Evolutionary conservation across 495 filamentous ascomycete species (phyloP).

Genomic region (Penicillium roqueforti): DNA sequence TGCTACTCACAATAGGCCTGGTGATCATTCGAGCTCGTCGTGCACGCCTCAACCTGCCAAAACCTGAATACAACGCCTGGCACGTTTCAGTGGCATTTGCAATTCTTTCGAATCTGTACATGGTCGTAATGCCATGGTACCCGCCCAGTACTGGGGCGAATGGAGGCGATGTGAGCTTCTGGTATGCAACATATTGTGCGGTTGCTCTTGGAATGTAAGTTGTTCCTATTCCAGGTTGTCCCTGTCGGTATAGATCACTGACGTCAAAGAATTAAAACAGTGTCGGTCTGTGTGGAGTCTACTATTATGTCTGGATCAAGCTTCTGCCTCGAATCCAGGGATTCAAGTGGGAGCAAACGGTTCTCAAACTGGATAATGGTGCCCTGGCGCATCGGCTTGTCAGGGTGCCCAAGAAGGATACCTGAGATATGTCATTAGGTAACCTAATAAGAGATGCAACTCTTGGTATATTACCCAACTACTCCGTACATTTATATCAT

Average conservation of each 20-base stretch:
- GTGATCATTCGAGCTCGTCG: conserved; percentile 50
- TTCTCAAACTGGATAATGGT: conserved; percentile 45
- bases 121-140: conserved; percentile 63
- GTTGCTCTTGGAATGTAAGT: conserved; percentile 55
- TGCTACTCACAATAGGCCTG: conserved; percentile 51
- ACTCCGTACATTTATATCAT: neutral
- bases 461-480: neutral
- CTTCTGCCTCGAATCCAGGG: conserved; percentile 45
- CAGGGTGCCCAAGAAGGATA: conserved; percentile 47
- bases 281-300: conserved; percentile 47
- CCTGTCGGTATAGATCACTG: neutral
- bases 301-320: conserved; percentile 55
- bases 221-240: neutral
- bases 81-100: conserved; percentile 49
- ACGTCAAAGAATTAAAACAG: conserved; percentile 20
- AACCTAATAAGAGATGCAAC: neutral
- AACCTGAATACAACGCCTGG: conserved; percentile 52
- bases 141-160: conserved; percentile 53
- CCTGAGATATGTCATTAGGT: neutral
- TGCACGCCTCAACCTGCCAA: conserved; percentile 39
- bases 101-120: conserved; percentile 51
- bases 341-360: conserved; percentile 52
- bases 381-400: conserved; percentile 50
- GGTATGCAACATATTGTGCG: conserved; percentile 61
- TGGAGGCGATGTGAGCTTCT: conserved; percentile 61